phyloP scores from a whole-genome alignment of 352 stramenopile species.

The Blastocystis sp. region DNA sequence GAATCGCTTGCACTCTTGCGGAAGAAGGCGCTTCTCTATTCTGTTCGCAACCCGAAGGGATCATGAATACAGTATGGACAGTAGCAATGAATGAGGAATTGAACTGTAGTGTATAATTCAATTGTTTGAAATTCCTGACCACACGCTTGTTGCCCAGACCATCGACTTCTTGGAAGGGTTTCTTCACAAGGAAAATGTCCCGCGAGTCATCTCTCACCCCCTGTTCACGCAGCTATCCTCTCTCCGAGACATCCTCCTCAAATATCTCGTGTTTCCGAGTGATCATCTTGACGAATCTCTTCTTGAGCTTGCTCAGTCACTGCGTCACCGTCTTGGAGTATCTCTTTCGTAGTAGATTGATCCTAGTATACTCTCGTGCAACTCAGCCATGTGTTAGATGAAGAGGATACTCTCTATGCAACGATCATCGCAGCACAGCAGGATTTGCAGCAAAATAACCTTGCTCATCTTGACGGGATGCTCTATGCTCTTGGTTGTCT shows the following conservation, averaged over 20 bases:
- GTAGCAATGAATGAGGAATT: not conserved
- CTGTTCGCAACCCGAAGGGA: not conserved
- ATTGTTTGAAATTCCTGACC: not conserved
- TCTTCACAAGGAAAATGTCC: not conserved
- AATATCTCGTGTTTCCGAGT: not conserved
- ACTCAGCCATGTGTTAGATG: not conserved
- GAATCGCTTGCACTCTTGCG: not conserved
- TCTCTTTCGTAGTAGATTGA: not conserved
- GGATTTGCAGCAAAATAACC: not conserved
- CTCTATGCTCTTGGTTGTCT: not conserved
- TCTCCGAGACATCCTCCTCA: not conserved
- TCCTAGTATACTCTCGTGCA: not conserved
- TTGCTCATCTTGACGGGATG: not conserved
- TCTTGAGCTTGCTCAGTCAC: not conserved
- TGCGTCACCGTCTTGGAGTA: not conserved
- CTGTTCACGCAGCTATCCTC: not conserved
- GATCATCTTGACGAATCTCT: not conserved
- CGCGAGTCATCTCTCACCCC: not conserved
- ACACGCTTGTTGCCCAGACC: not conserved
- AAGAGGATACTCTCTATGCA: not conserved
- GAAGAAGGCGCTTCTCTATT: not conserved
- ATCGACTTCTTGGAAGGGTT: slow-evolving; percentile 11
- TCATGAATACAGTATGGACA: not conserved
- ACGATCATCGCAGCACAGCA: not conserved
- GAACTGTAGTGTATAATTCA: not conserved